These are phyloP conservation scores for Oryza longistaminata DNA, from an alignment of 176 grass and related monocot genomes.

Conservation along the genomic window DNA sequence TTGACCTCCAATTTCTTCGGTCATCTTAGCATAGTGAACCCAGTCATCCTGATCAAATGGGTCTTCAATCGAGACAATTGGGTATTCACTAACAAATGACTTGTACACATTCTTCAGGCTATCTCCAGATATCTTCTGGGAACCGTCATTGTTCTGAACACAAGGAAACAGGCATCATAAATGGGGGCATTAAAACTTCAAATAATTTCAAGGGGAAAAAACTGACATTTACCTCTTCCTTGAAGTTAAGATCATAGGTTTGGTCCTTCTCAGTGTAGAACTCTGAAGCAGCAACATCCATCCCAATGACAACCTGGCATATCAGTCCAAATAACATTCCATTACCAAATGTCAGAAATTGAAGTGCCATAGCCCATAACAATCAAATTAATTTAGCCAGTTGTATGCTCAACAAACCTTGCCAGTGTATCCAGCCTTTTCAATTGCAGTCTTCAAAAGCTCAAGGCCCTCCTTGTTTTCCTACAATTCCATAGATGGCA, in stretches of 20 bases:
- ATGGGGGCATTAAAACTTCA: neutral
- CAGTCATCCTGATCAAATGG: conserved; percentile 99
- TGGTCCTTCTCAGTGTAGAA: conserved; percentile 84
- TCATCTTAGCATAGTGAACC: conserved; percentile 87
- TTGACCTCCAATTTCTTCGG: conserved; percentile 75
- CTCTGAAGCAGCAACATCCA: conserved; percentile 99
- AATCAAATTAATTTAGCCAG: neutral
- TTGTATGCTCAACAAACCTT: conserved; percentile 52
- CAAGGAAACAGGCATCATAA: neutral
- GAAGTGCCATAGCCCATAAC: neutral
- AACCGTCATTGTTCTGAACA: conserved; percentile 87
- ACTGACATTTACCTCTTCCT: conserved; percentile 69
- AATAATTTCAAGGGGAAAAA: neutral
- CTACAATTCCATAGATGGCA: conserved; percentile 40
- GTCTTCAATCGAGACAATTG: conserved; percentile 95
- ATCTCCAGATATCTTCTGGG: conserved; percentile 93
- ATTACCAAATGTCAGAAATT: neutral
- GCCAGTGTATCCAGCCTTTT: conserved; percentile 89
- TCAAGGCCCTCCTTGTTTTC: conserved; percentile 98
- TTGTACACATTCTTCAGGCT: conserved; percentile 97
- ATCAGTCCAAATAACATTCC: neutral
- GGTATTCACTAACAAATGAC: conserved; percentile 80
- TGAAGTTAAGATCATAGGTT: conserved; percentile 96
- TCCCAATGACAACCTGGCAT: conserved; percentile 87
- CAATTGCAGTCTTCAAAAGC: conserved; percentile 89